Base-by-base conservation (phyloP, 2,329 filamentous ascomycete genomes). In the Colletotrichum endophyticum region DNA sequence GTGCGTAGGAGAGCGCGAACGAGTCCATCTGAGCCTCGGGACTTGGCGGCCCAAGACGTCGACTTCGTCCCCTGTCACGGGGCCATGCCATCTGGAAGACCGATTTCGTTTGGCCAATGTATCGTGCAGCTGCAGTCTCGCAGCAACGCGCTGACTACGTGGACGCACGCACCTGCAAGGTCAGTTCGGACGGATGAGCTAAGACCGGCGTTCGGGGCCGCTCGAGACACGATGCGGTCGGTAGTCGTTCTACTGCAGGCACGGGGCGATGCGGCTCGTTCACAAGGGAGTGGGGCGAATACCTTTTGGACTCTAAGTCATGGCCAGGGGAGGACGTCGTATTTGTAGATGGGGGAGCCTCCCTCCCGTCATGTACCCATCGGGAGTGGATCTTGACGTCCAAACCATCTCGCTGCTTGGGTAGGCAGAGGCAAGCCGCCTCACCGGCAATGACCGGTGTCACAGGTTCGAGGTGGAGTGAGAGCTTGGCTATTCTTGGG, bases 101-200 rank as follows among this genome's bases (percentile, higher is more conserved):
- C n/a, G 25, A 64, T 16, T n/a, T 63, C 15, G 16, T 39, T 16
- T 73, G 66, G 57, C 72, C 28, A 57, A 15, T 9, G 27, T 74
- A 16, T 64, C 22, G 57, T 76, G 70, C 73, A 76, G 63, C 64
- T 73, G 73, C 64, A 64, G 70, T 76, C 73, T 76, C 73, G 73
- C n/a, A 56, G 39, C 30, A 73, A 22, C 57, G 13, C 12, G 44
- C 63, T 56, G 73, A 73, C 62, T 61, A 22, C 62, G 19, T 22
- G 16, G 19, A 69, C n/a, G 70, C 70, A 76, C 64, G 22, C 30
- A 61, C 34, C 57, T 73, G 73, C 44, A 53, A 30, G 57, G n/a
- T 16, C 57, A 59, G 56, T 61, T 76, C 63, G 64, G 70, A 76
- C 28, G 73, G 34, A 22, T n/a, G 16, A 66, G 44, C 73, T 39